Percentiles rank a stretch among this genome's conserved stretches.
These are phyloP conservation scores for Trichophyton rubrum DNA, from an alignment of 2,329 filamentous ascomycete species.

Conservation along the genomic window DNA sequence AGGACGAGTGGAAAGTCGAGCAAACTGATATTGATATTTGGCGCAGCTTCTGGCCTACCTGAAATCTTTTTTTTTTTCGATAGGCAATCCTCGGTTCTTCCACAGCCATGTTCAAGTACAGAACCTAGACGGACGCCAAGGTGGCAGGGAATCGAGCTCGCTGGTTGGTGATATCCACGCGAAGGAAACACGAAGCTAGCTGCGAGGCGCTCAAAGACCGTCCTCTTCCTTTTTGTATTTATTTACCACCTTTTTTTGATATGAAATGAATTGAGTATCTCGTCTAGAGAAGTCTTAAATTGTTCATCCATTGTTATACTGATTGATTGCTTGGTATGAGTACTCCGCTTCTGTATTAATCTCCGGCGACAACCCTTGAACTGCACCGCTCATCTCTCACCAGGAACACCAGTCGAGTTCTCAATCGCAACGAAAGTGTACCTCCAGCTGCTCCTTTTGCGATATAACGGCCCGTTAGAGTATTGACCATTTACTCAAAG, in stretches of 20 bases:
- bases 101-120: neutral
- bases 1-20: neutral
- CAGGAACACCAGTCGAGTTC: neutral
- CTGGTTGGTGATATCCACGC: slow-evolving; percentile 4
- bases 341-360: neutral
- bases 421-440: neutral
- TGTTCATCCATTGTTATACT: neutral
- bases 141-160: slow-evolving; percentile 3
- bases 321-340: neutral
- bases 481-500: neutral
- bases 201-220: neutral
- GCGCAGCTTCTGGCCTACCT: neutral
- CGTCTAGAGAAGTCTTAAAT: too few relatives aligned
- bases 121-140: neutral
- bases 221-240: neutral
- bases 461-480: neutral
- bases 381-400: neutral
- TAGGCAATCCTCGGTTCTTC: neutral
- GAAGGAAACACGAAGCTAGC: slow-evolving; percentile 4
- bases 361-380: neutral
- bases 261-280: neutral
- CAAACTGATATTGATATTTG: neutral
- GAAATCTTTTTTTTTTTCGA: neutral
- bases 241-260: neutral
- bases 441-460: neutral